Evolutionary conservation across 164 flowering plant species (phyloP).

Genomic region (Pachysandra terminalis): DNA sequence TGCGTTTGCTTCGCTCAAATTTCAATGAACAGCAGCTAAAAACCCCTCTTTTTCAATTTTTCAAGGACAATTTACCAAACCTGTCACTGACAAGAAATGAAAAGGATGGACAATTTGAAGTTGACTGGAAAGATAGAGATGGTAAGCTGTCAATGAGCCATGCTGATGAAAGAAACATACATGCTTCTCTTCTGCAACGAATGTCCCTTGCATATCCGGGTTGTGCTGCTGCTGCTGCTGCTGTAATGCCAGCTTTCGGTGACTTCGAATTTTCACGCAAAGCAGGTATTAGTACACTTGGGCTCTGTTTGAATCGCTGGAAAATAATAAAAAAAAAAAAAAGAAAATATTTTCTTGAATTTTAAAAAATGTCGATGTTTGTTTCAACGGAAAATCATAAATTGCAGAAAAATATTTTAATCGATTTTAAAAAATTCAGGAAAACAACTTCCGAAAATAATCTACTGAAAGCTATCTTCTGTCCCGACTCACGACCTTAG

Average conservation of each 20-base stretch:
- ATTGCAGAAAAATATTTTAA: too few species aligned
- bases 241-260: constrained; percentile 33
- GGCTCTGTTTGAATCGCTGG: too few species aligned
- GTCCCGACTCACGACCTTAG: too few species aligned
- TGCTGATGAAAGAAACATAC: constrained; percentile 34
- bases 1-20: constrained; percentile 61
- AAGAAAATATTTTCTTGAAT: too few species aligned
- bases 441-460: too few species aligned
- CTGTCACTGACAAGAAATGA: constrained; percentile 33
- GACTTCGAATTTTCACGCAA: constrained; percentile 52
- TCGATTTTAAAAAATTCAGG: too few species aligned
- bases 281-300: too few species aligned
- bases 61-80: constrained; percentile 61
- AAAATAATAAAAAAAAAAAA: too few species aligned
- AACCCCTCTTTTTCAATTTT: constrained; percentile 49
- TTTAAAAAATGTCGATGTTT: too few species aligned
- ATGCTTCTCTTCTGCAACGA: constrained; percentile 45
- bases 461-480: too few species aligned
- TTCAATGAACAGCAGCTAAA: constrained; percentile 55
- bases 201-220: constrained; percentile 47
- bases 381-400: too few species aligned
- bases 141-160: constrained; percentile 23
- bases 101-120: constrained; percentile 44
- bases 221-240: constrained; percentile 26
- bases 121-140: constrained; percentile 47